Evolutionary conservation across 2,329 filamentous ascomycete genomes (phyloP).

Genomic region (Colletotrichum horii): DNA sequence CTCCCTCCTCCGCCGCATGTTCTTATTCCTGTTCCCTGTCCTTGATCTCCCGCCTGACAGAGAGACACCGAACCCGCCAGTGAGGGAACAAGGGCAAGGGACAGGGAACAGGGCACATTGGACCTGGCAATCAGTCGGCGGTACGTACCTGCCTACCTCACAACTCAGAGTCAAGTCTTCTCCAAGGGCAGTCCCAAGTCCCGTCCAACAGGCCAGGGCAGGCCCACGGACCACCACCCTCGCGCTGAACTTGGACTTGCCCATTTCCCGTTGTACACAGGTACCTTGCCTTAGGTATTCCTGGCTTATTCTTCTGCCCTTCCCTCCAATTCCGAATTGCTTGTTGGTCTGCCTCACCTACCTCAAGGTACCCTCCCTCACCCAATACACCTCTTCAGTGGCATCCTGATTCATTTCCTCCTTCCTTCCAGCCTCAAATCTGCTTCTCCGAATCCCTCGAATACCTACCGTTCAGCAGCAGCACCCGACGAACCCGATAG

Average conservation of each 20-base stretch:
- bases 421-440: not conserved
- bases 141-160: not conserved
- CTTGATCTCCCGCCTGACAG: conserved; percentile 3
- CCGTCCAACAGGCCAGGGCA: not conserved
- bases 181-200: not conserved
- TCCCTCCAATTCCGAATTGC: not conserved
- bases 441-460: not conserved
- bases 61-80: not conserved
- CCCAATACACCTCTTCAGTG: not conserved
- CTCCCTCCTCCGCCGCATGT: not conserved
- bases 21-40: not conserved
- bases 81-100: not conserved
- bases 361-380: not conserved
- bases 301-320: not conserved
- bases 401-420: not conserved
- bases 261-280: not conserved
- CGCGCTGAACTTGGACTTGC: not conserved
- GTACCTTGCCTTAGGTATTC: not conserved
- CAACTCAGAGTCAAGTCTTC: not conserved
- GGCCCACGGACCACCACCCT: not conserved
- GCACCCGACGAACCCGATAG: not conserved
- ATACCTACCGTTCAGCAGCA: not conserved
- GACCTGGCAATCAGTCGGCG: not conserved
- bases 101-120: not conserved
- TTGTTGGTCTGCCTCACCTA: not conserved